Percentiles rank a stretch among this genome's conserved stretches.
Conservation (phyloP, 2,329 filamentous ascomycete species). For the Aspergillus piperis region DNA sequence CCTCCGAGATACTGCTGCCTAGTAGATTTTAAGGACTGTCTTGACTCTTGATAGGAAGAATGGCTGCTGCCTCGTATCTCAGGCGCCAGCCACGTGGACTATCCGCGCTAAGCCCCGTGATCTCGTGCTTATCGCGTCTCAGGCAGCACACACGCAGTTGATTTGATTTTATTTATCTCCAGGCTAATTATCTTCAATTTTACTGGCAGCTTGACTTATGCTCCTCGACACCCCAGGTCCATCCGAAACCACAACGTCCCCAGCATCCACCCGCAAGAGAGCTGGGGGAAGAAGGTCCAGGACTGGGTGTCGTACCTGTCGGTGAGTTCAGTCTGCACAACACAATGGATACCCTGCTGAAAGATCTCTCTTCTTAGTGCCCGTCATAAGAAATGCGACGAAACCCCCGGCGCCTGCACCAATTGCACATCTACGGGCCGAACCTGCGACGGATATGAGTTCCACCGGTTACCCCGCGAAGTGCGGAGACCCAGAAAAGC, state of each 20-base stretch:
- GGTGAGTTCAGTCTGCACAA: background rate
- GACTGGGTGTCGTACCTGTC: conserved; percentile 3
- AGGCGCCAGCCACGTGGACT: background rate
- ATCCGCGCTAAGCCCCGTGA: background rate
- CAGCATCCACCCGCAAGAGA: background rate
- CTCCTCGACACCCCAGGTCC: background rate
- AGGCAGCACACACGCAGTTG: background rate
- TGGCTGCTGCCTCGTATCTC: background rate
- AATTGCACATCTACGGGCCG: conserved; percentile 40
- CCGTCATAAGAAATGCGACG: conserved; percentile 30
- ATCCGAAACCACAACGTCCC: background rate
- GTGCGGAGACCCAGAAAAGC: background rate
- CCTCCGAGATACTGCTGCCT: no score
- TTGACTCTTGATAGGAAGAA: no score
- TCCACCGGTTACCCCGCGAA: conserved; percentile 13
- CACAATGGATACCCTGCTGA: background rate
- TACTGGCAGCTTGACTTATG: background rate
- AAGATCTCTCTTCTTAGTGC: background rate
- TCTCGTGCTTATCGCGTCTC: background rate
- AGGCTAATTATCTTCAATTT: background rate
- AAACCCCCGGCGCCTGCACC: conserved; percentile 35
- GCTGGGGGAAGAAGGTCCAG: background rate
- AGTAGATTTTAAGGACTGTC: no score
- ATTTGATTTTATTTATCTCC: background rate
- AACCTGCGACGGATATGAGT: conserved; percentile 41